These are phyloP conservation scores for Podospora fimiseda DNA, from an alignment of 495 filamentous ascomycete genomes.

Conservation along the genomic window DNA sequence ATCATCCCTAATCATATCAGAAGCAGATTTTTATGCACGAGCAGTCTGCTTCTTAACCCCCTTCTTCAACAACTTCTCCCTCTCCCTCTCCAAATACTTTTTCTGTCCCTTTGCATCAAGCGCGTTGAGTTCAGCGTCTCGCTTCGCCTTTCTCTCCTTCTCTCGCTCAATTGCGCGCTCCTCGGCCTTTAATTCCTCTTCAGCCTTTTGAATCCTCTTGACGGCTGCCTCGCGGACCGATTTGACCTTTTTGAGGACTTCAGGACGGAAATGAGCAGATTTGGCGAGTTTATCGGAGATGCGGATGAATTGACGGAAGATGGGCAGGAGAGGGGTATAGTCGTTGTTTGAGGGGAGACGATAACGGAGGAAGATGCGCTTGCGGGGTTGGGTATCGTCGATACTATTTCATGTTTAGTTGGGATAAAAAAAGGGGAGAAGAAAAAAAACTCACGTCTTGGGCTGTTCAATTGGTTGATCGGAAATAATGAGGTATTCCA, in stretches of 20 bases:
- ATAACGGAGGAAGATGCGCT: constrained; percentile 75
- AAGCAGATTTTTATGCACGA: too few species aligned
- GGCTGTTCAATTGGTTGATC: constrained; percentile 92
- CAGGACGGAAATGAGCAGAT: constrained; percentile 75
- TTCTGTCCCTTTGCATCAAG: constrained; percentile 92
- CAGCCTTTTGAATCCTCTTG: constrained; percentile 68
- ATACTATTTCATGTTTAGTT: constrained; percentile 48
- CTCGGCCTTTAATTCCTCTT: constrained; percentile 91
- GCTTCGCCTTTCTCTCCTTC: constrained; percentile 84
- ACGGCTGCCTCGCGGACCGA: constrained; percentile 74
- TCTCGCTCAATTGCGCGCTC: constrained; percentile 73
- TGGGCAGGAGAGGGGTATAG: constrained; percentile 61
- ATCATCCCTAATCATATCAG: too few species aligned
- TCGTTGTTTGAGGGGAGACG: constrained; percentile 59
- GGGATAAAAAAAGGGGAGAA: background rate
- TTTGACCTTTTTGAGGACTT: constrained; percentile 79
- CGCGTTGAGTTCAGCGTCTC: constrained; percentile 73
- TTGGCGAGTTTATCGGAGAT: constrained; percentile 73
- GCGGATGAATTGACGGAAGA: constrained; percentile 80
- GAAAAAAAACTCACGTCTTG: constrained; percentile 55
- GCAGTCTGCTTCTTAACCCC: constrained; percentile 60
- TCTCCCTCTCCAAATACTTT: constrained; percentile 89
- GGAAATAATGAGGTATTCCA: constrained; percentile 83
- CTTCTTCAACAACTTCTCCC: constrained; percentile 71
- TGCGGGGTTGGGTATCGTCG: constrained; percentile 76